Evolutionary conservation across 768 basidiomycete species (phyloP), one percentile per base, ranked within the genome.

Genomic region (Leccinum pellstonianum): DNA sequence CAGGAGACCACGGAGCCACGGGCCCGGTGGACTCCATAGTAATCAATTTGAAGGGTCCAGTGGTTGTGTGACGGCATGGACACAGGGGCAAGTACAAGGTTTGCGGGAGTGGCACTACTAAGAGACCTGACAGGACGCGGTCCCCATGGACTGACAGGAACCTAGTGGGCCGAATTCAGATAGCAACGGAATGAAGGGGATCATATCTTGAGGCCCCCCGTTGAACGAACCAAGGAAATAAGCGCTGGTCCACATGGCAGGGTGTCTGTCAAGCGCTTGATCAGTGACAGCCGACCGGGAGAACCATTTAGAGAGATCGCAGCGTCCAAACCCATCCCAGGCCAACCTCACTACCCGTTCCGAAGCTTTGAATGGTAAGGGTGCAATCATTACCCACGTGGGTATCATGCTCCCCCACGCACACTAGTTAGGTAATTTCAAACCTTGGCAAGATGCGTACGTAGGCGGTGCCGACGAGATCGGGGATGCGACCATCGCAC

Each of bases 401-500:
- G 38, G 17, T 41, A 41, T 41, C 38, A 41, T 41, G 38, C 38
- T 27, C 33, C 29, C 29, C 51, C 41, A 54, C 15, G 53, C 55
- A 55, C 48, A 19, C 21, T 21, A 21, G 27, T 59, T 65, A 49
- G 27, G 46, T 58, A 57, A 62, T 27, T 11, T 46, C 19, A 43
- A 19, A 43, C 41, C 51, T 35, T 35, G 37, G 37, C 25, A 37
- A 37, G 37, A 0, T 37, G 37, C 7, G 37, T 54, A 41, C 7
- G 37, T 54, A 41, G 58, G 37, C 54, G 59, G 53, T 25, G 37
- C 64, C 66, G 68, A 50, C 54, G 2, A 54, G 49, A 46, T 37
- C 68, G 67, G 68, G 52, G 25, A 5, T 68, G 56, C 67, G 68
- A 64, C 23, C 5, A 14, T 68, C 68, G 68, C 66, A 60, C 58